Base-by-base conservation (phyloP, 805 yeast genomes). In the Lipomyces oligophaga region DNA sequence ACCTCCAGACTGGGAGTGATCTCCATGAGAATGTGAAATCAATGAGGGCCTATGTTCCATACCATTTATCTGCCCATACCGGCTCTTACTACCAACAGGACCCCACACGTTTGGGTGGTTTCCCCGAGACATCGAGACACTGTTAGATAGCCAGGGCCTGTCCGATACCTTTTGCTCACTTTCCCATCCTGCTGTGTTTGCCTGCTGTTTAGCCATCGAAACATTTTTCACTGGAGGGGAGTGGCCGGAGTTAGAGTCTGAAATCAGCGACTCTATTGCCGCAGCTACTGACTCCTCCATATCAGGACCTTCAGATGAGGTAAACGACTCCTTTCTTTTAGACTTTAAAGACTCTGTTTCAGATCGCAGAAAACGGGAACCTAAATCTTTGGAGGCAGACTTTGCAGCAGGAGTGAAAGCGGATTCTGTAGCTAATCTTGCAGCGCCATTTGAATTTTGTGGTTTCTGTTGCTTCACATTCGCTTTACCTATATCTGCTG, bases 91-190 rank as follows among this genome's bases (percentile, higher is more conserved):
- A 5, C 56, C 54, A n/a, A 51, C 50, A 3, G 56, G 56, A 4
- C 54, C 56, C 56, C 56, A 52, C 7, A 52, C 56, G 24, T 43
- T 52, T 31, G 47, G 54, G 15, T 32, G 13, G 24, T 41, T 19
- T 47, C 39, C 13, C 41, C 49, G 16, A 50, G 32, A 24, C 47
- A 26, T 21, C 52, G 36, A 19, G 43, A 43, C 26, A 45, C 39
- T n/a, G 32, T 36, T 7, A 38, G 41, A 33, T 43, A 47, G 25
- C 34, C 34, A 18, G 38, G 26, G 11, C 39, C 43, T 11, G 34
- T 37, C 30, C 47, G 47, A 18, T 11, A 25, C 52, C 52, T 43
- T 13, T n/a, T 18, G 16, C 11, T 37, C 38, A 34, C 38, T 25
- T 16, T 44, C 53, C 53, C 53, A 49, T 10, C 34, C 37, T 11